phyloP scores from a whole-genome alignment of 2,329 filamentous ascomycete species.

The Ramularia endophylla region DNA sequence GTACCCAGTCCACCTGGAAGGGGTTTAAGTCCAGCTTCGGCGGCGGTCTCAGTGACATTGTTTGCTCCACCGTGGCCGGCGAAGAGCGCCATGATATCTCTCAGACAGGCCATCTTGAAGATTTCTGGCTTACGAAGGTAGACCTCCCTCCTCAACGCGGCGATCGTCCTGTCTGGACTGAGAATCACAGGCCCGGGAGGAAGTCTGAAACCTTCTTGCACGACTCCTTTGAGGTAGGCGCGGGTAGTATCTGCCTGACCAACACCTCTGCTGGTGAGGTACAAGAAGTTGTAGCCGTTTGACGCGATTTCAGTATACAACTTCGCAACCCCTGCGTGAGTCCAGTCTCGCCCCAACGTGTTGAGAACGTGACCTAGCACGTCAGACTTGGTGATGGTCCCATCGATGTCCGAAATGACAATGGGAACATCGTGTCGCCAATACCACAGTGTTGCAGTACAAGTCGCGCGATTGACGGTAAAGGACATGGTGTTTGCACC shows the following conservation, averaged over 20 bases:
- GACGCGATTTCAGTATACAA: constrained; percentile 91
- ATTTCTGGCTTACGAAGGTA: constrained; percentile 96
- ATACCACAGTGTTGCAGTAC: constrained; percentile 85
- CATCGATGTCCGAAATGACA: constrained; percentile 97
- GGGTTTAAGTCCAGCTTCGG: constrained; percentile 25
- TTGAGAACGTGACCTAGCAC: constrained; percentile 76
- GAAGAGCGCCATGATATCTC: constrained; percentile 89
- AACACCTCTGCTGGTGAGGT: constrained; percentile 88
- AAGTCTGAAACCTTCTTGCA: constrained; percentile 78
- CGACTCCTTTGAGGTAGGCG: constrained; percentile 81
- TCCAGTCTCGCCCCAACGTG: constrained; percentile 98
- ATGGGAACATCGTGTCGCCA: constrained; percentile 90
- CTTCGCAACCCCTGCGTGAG: constrained; percentile 92
- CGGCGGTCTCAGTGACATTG: constrained; percentile 23
- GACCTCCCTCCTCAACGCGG: constrained; percentile 82
- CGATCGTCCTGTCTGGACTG: constrained; percentile 90
- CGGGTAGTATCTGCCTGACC: constrained; percentile 89
- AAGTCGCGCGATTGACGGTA: constrained; percentile 91
- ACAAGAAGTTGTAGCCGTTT: constrained; percentile 99
- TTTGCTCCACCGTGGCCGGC: constrained; percentile 32
- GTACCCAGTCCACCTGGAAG: constrained; percentile 12
- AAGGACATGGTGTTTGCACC: constrained; percentile 95
- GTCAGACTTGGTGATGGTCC: constrained; percentile 82
- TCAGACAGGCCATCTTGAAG: constrained; percentile 98
- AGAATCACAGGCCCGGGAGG: constrained; percentile 91